Evolutionary conservation across 164 flowering plant species (phyloP), one percentile per base, ranked within the genome.

Genomic region (Macadamia integrifolia): DNA sequence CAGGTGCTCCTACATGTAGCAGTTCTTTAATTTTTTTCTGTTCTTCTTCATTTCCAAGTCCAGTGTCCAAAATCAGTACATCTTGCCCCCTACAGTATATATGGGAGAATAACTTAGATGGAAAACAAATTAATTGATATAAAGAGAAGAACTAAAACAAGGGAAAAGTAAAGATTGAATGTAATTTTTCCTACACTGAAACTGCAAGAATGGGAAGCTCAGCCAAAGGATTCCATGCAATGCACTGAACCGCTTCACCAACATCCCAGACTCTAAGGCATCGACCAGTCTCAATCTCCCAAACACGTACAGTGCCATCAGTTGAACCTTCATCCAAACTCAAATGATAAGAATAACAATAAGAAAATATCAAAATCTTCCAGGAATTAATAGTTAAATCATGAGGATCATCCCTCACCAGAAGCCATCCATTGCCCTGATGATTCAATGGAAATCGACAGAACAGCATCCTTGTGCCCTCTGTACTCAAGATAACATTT

Each of bases 201-300:
- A 86, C 89, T 46, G 98, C 99, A 75, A 95, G 72, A 23, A 95
- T 77, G 31, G 89, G 91, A 73, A 80, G 87, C 66, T 84, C 88
- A 8, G 81, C 76, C 63, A 74, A 61, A 68, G 99, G 99, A 84
- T 95, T 95, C 98, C 99, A 95, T 49, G 95, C 84, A 66, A 95
- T 98, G 68, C 72, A 77, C 14, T 75, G 82, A 18, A 92, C 85
- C 60, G 86, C 70, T 80, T 86, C 90, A 63, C 83, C 92, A 66
- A 91, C 40, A 43, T 83, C 86, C 93, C 92, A 95, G 12, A 81
- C 77, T 79, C 72, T 83, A 61, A 86, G 78, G 62, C 97, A 91
- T 75, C 96, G 84, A 61, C 93, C 90, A 82, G 92, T 87, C 76
- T 83, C 95, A 75, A 95, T 87, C 75, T 95, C 98, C 99, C 99